Base-by-base conservation (phyloP, 345 rosid genomes). In the Turnera subulata region DNA sequence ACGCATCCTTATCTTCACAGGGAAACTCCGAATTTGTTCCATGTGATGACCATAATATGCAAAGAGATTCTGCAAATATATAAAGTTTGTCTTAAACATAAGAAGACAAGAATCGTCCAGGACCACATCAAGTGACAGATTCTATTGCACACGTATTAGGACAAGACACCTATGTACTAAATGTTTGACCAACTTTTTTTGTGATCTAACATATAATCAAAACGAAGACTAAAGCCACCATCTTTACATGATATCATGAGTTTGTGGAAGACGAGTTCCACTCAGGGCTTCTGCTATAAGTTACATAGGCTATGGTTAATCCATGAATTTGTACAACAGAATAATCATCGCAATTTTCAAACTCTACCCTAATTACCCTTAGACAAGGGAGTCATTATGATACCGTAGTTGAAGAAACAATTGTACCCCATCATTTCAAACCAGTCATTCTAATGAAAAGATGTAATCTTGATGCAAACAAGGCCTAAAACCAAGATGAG, bases 41-140 rank as follows among this genome's bases (percentile, higher is more conserved):
- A 65, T 57, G 64, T 46, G 59, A 73, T n/a, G 53, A 58, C 33
- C 23, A 64, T 22, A 54, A 33, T 46, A 51, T 39, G 11, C 14
- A 63, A n/a, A 55, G 61, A 63, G 70, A 63, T 67, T 60, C 68
- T 68, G 56, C 53, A 12, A 42, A 44, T 38, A 56, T 40, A 57
- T 24, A 59, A 55, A 61, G 68, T 56, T 47, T 60, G 58, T 66
- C 67, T 55, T 37, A 57, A 77, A 56, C 72, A 78, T 45, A 69
- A 57, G 54, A 66, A 61, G 76, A 79, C 67, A 68, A 58, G 48
- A 56, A 3, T 56, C 48, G 64, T 61, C 72, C 72, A 55, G 54
- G 53, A 71, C 46, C 62, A 56, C 51, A 70, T 50, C 61, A 64
- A 59, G 56, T 54, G 62, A 72, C 68, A 73, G n/a, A 64, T 59